phyloP scores from a whole-genome alignment of 2,329 filamentous ascomycete genomes.

The Aspergillus proliferans region DNA sequence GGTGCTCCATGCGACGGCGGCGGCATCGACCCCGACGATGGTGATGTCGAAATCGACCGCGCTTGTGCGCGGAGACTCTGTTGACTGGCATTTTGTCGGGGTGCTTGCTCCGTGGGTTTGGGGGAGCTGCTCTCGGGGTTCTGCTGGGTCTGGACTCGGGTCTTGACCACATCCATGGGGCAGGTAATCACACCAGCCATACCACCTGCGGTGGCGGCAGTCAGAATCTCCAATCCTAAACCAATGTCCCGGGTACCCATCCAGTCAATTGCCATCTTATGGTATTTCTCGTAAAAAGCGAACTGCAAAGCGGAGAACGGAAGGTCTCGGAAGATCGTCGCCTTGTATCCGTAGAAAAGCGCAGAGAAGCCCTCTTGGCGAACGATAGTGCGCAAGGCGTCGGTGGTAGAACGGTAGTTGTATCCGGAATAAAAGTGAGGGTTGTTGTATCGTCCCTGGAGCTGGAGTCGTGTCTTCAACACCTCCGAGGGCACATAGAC shows the following conservation, averaged over 20 bases:
- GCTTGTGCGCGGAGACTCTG: slow-evolving; percentile 47
- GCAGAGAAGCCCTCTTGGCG: slow-evolving; percentile 75
- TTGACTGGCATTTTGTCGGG: slow-evolving; percentile 22
- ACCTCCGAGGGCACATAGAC: slow-evolving; percentile 97
- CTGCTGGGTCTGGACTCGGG: slow-evolving; percentile 87
- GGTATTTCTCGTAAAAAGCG: slow-evolving; percentile 95
- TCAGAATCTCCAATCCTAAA: slow-evolving; percentile 75
- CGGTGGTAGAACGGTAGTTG: slow-evolving; percentile 81
- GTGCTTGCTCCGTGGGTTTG: slow-evolving; percentile 24
- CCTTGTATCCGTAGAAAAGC: slow-evolving; percentile 94
- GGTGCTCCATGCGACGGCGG: slow-evolving; percentile 66
- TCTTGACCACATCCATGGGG: slow-evolving; percentile 95
- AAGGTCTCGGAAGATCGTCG: slow-evolving; percentile 86
- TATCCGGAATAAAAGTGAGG: slow-evolving; percentile 90
- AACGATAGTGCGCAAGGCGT: slow-evolving; percentile 81
- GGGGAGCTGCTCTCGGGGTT: slow-evolving; percentile 42
- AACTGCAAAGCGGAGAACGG: slow-evolving; percentile 96
- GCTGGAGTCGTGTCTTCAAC: slow-evolving; percentile 89
- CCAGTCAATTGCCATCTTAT: slow-evolving; percentile 71
- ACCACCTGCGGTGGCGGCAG: slow-evolving; percentile 81
- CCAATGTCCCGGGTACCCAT: slow-evolving; percentile 79
- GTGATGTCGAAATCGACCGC: slow-evolving; percentile 80
- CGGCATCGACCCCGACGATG: slow-evolving; percentile 65
- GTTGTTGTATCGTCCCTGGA: slow-evolving; percentile 93
- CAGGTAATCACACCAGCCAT: slow-evolving; percentile 92